Percentiles rank a stretch among this genome's conserved stretches.
These are phyloP conservation scores for Strigomonas culicis DNA, from an alignment of 208 protist species.

Conservation along the genomic window DNA sequence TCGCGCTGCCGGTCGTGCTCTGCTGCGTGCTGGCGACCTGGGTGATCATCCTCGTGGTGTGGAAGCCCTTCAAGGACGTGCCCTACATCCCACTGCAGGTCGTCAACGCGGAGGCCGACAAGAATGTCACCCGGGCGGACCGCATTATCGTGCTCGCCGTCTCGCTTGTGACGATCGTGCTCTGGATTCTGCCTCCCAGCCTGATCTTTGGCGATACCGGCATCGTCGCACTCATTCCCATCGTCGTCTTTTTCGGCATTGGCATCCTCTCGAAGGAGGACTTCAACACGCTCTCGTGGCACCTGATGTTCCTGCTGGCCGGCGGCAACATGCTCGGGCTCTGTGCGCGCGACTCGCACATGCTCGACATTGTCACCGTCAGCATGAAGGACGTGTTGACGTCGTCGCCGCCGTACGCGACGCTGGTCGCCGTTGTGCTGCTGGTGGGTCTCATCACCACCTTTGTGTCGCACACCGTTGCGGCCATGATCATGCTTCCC, in stretches of 20 bases:
- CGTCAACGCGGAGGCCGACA: conserved; percentile 51
- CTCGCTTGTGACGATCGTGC: conserved; percentile 67
- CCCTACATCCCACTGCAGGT: conserved; percentile 85
- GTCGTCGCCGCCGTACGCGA: conserved; percentile 55
- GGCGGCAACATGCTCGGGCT: conserved; percentile 93
- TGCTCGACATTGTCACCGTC: conserved; percentile 80
- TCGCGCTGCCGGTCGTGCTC: conserved; percentile 80
- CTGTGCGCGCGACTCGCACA: conserved; percentile 79
- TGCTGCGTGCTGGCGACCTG: conserved; percentile 60
- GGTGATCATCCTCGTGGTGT: conserved; percentile 77
- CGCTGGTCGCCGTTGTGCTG: conserved; percentile 54
- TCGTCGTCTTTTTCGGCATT: conserved; percentile 91
- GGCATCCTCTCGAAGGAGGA: conserved; percentile 90
- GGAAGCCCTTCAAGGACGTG: conserved; percentile 85
- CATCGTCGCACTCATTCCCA: conserved; percentile 90
- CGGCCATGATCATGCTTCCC: conserved; percentile 91
- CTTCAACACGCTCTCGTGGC: conserved; percentile 92
- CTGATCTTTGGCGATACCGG: conserved; percentile 90
- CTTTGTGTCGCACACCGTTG: conserved; percentile 93
- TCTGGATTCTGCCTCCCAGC: conserved; percentile 82
- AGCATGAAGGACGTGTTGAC: conserved; percentile 59
- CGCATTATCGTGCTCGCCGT: conserved; percentile 69
- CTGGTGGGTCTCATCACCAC: conserved; percentile 81
- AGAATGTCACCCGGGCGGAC: conserved; percentile 42
- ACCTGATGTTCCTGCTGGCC: conserved; percentile 91